Conservation (phyloP, 345 rosid species). For the Reutealis trisperma region DNA sequence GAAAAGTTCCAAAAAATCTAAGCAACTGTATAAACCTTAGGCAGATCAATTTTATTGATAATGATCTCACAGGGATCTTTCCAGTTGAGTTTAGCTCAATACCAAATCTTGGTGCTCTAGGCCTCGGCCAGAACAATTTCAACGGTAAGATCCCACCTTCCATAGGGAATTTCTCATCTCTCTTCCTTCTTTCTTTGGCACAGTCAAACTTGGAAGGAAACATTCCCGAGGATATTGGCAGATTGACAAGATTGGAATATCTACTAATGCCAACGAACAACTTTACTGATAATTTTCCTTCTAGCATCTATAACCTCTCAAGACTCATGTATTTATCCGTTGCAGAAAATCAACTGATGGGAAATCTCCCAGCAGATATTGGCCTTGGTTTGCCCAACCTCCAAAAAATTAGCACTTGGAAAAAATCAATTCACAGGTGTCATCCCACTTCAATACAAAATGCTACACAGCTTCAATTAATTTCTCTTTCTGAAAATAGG, state of each 20-base stretch:
- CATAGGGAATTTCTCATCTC: background rate
- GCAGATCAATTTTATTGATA: background rate
- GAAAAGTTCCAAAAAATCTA: constrained; percentile 1
- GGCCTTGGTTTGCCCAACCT: constrained; percentile 21
- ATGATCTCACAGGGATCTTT: background rate
- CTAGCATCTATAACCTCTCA: constrained; percentile 5
- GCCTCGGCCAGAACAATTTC: background rate
- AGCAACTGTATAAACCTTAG: background rate
- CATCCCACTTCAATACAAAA: constrained; percentile 26
- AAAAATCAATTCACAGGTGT: background rate
- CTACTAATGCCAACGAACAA: background rate
- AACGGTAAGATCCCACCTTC: background rate
- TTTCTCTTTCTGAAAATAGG: background rate
- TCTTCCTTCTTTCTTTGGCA: background rate
- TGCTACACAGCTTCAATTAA: background rate
- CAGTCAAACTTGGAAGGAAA: background rate
- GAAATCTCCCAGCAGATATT: constrained; percentile 27
- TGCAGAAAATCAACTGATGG: background rate
- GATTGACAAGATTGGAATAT: background rate
- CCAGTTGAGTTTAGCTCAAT: background rate
- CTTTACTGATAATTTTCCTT: background rate
- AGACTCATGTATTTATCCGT: background rate
- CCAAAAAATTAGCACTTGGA: background rate
- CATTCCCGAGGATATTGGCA: background rate
- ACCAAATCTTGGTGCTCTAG: background rate